Evolutionary conservation across 306 rosid species (phyloP).

Genomic region (Crataegus laevigata): DNA sequence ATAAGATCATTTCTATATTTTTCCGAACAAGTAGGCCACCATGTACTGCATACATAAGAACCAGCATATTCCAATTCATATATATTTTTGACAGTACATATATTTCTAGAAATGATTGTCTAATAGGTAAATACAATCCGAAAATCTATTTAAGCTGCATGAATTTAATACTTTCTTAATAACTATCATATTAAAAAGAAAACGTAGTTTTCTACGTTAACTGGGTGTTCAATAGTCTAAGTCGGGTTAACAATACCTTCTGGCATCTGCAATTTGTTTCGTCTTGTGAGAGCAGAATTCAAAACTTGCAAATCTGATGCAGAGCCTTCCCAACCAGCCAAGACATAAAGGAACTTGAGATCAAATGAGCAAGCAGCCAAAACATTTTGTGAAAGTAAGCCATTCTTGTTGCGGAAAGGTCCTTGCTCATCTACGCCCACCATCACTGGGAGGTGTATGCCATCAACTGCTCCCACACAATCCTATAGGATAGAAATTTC

Average conservation of each 20-base stretch:
- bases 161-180: neutral
- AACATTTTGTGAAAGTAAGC: conserved; percentile 72
- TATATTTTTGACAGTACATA: neutral
- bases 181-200: too few relatives aligned
- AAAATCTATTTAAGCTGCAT: neutral
- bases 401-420: conserved; percentile 87
- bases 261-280: conserved; percentile 62
- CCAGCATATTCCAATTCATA: neutral
- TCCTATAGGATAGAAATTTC: conserved; percentile 34
- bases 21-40: neutral
- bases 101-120: neutral
- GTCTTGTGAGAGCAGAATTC: conserved; percentile 70
- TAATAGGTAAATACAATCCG: neutral
- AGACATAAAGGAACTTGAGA: conserved; percentile 77
- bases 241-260: conserved; percentile 44
- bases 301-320: conserved; percentile 75
- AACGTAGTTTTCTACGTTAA: neutral
- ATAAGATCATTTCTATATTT: neutral
- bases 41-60: neutral
- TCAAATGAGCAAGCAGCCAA: conserved; percentile 90
- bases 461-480: conserved; percentile 77
- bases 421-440: conserved; percentile 95
- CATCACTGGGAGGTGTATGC: conserved; percentile 75
- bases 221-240: neutral
- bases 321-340: conserved; percentile 99